Evolutionary conservation across 352 stramenopile genomes (phyloP), one percentile per base, ranked within the genome.

Genomic region (Globisporangium yorkense): DNA sequence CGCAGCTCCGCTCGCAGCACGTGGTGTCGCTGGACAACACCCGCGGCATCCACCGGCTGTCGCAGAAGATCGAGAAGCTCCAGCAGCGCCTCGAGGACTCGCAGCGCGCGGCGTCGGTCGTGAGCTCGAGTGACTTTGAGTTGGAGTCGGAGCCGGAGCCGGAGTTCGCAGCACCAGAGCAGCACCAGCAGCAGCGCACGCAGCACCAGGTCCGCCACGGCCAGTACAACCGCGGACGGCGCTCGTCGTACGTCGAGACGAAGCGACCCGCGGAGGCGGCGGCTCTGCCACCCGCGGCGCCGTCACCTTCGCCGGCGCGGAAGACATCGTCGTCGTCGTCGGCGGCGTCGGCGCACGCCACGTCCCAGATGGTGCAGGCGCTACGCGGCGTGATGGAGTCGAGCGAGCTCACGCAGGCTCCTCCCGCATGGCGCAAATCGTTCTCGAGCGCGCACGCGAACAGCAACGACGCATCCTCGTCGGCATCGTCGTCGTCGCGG

Each of bases 321-420:
- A 18, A 56, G 12, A 50, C 64, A 16, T 56, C 44, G 27, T 37
- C 64, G 33, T 64, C 71, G 35, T 35, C 62, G 18, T 13, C 61
- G 46, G 33, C 40, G n/a, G 6, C 69, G 37, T 27, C 49, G 27
- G 9, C 46, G 16, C 24, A 67, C 53, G 37, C 69, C 10, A 80
- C 74, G 3, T 59, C 74, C 16, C 77, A 87, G 29, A 72, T 88
- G 44, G 67, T 91, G 0, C 68, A 67, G 1, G 74, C 72, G 56
- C 56, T 91, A 10, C 76, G 70, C 31, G 79, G 80, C 15, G 76
- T 91, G 12, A 91, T 91, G 80, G 88, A 85, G 61, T 87, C 80
- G 15, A 84, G 72, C 16, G 80, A 91, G 46, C 64, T 88, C 7
- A 78, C 74, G 4, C 76, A 73, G n/a, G 20, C 55, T 10, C 72